These are phyloP conservation scores for Cephaloascus fragrans DNA, from an alignment of 805 yeast genomes.

Conservation along the genomic window DNA sequence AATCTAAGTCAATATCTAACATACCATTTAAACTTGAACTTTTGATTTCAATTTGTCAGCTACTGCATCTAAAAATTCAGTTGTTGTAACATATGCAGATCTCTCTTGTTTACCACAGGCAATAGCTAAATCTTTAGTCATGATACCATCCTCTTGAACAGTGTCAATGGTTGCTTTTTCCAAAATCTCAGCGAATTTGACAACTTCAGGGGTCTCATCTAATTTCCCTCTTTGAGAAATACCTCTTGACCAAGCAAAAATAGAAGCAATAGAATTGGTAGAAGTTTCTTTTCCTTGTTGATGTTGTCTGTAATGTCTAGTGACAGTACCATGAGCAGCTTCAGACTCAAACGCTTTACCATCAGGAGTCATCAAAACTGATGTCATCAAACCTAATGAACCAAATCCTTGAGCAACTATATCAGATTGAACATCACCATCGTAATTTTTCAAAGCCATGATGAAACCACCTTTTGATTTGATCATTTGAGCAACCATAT, in stretches of 20 bases:
- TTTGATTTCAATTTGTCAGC: constrained; percentile 40
- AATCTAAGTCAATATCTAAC: not conserved
- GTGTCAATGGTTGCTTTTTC: constrained; percentile 65
- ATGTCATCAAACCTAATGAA: constrained; percentile 76
- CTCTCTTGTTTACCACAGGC: constrained; percentile 57
- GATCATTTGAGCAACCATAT: constrained; percentile 85
- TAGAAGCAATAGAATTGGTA: constrained; percentile 78
- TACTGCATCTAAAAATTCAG: constrained; percentile 72
- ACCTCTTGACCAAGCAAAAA: constrained; percentile 85
- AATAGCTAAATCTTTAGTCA: constrained; percentile 78
- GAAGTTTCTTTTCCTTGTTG: constrained; percentile 79
- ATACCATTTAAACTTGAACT: not conserved
- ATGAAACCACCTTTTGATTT: constrained; percentile 78
- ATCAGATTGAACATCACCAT: constrained; percentile 81
- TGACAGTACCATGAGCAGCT: constrained; percentile 85
- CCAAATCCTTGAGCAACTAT: constrained; percentile 86
- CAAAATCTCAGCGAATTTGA: constrained; percentile 52
- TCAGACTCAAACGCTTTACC: constrained; percentile 81
- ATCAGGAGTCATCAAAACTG: constrained; percentile 74
- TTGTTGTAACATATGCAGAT: constrained; percentile 58
- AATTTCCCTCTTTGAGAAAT: constrained; percentile 71
- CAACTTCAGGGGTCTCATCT: constrained; percentile 63
- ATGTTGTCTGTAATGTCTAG: constrained; percentile 76
- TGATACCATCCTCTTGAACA: constrained; percentile 63
- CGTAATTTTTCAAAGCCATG: constrained; percentile 76